A percentile compares a stretch with the other conserved stretches of the same genome.
Conservation (phyloP, 768 basidiomycete species). For the Leucosporidium scottii region DNA sequence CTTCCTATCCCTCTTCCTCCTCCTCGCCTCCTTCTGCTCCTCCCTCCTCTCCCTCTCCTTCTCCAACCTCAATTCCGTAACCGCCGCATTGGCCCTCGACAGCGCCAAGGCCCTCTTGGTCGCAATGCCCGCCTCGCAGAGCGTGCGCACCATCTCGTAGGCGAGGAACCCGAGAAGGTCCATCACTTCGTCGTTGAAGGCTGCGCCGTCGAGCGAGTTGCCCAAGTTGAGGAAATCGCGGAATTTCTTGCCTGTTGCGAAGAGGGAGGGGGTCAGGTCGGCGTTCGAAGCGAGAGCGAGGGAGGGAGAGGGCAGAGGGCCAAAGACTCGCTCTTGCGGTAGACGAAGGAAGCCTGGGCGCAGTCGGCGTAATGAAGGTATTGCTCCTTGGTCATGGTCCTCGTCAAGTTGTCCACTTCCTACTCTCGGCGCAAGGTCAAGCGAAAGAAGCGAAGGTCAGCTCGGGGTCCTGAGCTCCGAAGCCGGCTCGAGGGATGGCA, state of each 20-base stretch:
- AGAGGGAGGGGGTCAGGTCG: conserved; percentile 1
- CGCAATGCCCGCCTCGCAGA: conserved; percentile 78
- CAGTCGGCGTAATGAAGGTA: conserved; percentile 97
- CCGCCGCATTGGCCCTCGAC: conserved; percentile 50
- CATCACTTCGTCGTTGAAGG: conserved; percentile 80
- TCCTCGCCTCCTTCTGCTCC: background rate
- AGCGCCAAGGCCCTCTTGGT: conserved; percentile 67
- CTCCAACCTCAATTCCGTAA: background rate
- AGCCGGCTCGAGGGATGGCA: background rate
- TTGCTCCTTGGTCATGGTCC: conserved; percentile 92
- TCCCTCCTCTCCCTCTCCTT: conserved; percentile 1
- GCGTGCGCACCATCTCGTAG: conserved; percentile 91
- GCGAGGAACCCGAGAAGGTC: conserved; percentile 96
- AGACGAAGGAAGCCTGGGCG: conserved; percentile 92
- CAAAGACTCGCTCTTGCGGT: conserved; percentile 68
- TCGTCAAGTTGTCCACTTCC: conserved; percentile 92
- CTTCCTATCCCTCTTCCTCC: conserved; percentile 51
- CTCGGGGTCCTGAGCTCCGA: background rate
- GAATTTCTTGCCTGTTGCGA: conserved; percentile 72
- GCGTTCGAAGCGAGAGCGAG: background rate
- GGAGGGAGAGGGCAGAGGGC: background rate
- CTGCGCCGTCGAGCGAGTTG: conserved; percentile 51
- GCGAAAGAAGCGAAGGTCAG: background rate
- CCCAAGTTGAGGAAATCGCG: conserved; percentile 88
- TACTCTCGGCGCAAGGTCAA: conserved; percentile 37